A percentile compares a stretch with the other conserved stretches of the same genome.
Evolutionary conservation across 768 basidiomycete genomes (phyloP).

Genomic region (Pholiota molesta): DNA sequence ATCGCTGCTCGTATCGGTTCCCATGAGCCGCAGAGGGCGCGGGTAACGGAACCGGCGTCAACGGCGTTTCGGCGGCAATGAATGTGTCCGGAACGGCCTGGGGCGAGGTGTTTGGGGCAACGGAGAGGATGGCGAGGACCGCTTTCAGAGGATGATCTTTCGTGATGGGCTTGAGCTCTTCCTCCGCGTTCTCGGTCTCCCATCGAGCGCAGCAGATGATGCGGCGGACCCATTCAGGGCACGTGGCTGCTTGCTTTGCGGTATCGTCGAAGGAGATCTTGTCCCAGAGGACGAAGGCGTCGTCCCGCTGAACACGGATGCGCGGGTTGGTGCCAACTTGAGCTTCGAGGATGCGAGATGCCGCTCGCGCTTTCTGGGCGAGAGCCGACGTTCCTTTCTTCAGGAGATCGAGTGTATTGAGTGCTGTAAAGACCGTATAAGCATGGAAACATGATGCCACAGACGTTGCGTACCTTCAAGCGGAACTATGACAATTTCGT

Average conservation of each 20-base stretch:
- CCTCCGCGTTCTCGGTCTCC: conserved; percentile 62
- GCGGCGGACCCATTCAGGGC: conserved; percentile 85
- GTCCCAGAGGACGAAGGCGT: conserved; percentile 85
- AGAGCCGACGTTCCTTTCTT: conserved; percentile 86
- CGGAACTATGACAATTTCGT: conserved; percentile 82
- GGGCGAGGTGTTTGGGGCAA: conserved; percentile 38
- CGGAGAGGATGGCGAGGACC: conserved; percentile 58
- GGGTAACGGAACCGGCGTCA: conserved; percentile 67
- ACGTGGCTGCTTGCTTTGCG: conserved; percentile 33
- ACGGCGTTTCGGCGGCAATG: conserved; percentile 31
- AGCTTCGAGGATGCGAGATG: conserved; percentile 86
- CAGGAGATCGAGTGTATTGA: conserved; percentile 89
- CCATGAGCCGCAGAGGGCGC: conserved; percentile 52
- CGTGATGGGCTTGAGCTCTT: conserved; percentile 20
- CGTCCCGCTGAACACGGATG: conserved; percentile 80
- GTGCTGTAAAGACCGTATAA: conserved; percentile 47
- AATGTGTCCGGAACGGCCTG: conserved; percentile 31
- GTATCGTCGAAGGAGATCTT: conserved; percentile 56
- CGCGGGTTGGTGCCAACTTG: conserved; percentile 84
- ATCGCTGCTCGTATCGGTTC: conserved; percentile 67
- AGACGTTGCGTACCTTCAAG: conserved; percentile 71
- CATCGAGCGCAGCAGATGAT: conserved; percentile 83
- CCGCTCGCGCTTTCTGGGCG: conserved; percentile 82
- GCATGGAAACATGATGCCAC: not conserved
- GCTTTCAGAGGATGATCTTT: conserved; percentile 44